Conservation (phyloP, 75 land plant species). For the Cryptomeria japonica region DNA sequence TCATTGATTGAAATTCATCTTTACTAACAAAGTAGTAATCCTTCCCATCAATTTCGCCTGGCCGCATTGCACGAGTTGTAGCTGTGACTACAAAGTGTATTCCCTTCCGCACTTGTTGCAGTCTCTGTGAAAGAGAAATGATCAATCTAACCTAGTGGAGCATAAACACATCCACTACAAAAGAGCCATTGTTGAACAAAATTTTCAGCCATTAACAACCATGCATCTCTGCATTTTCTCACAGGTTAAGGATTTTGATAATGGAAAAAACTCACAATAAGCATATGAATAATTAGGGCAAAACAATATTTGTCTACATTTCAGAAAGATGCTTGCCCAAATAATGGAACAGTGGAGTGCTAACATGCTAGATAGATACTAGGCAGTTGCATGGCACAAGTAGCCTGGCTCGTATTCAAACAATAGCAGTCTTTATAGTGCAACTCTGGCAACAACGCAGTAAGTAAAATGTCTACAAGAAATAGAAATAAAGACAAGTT, state of each 20-base stretch:
- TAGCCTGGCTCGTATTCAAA: background rate
- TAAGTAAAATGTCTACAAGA: background rate
- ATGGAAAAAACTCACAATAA: background rate
- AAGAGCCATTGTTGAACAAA: background rate
- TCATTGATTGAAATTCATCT: constrained; percentile 77
- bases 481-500: background rate
- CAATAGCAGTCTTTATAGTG: background rate
- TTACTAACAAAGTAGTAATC: constrained; percentile 91
- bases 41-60: constrained; percentile 87
- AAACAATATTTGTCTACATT: background rate
- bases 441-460: background rate
- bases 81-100: constrained; percentile 97
- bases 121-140: constrained; percentile 28
- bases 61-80: constrained; percentile 75
- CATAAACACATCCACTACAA: background rate
- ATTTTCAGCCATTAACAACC: background rate
- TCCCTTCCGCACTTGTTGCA: constrained; percentile 67
- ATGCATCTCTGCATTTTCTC: background rate
- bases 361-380: background rate
- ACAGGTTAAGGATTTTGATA: background rate
- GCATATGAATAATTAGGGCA: background rate
- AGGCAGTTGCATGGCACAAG: background rate
- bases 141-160: background rate
- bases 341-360: background rate
- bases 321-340: background rate